These are phyloP conservation scores for Bromus sterilis DNA, from an alignment of 176 grass and related monocot species.

Conservation along the genomic window DNA sequence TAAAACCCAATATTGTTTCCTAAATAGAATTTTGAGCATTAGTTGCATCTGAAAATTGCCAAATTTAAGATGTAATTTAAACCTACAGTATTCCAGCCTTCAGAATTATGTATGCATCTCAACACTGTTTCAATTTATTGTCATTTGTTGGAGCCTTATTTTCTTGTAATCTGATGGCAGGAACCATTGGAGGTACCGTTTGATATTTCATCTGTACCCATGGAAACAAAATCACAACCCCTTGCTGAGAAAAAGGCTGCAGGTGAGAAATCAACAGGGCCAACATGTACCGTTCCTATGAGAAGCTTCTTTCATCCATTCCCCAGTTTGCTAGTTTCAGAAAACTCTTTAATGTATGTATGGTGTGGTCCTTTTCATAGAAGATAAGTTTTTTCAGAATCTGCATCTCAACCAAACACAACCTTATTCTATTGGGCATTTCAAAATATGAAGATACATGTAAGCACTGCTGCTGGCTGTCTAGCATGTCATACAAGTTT, in stretches of 20 bases:
- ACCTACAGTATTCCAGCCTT: too few relatives aligned
- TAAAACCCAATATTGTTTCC: too few relatives aligned
- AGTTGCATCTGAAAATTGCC: too few relatives aligned
- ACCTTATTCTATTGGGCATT: too few relatives aligned
- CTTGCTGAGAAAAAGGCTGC: conserved; percentile 87
- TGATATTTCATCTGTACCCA: conserved; percentile 76
- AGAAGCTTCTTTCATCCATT: conserved; percentile 92
- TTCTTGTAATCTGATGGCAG: conserved; percentile 35
- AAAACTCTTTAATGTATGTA: conserved; percentile 85
- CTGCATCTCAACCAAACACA: too few relatives aligned
- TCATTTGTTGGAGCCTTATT: neutral
- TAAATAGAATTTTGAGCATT: too few relatives aligned
- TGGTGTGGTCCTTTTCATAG: neutral
- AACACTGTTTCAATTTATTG: neutral
- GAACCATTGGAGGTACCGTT: conserved; percentile 78
- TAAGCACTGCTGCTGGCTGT: too few relatives aligned
- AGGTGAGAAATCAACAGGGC: conserved; percentile 79
- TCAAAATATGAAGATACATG: too few relatives aligned
- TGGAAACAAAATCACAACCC: conserved; percentile 81
- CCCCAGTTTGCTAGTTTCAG: conserved; percentile 82
- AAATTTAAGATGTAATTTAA: too few relatives aligned
- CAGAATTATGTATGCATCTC: conserved; percentile 65
- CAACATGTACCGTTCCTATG: conserved; percentile 61
- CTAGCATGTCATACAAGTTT: too few relatives aligned
- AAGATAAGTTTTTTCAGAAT: too few relatives aligned